These are phyloP conservation scores for Pezicula radicicola DNA, from an alignment of 2,329 filamentous ascomycete genomes.

Conservation along the genomic window DNA sequence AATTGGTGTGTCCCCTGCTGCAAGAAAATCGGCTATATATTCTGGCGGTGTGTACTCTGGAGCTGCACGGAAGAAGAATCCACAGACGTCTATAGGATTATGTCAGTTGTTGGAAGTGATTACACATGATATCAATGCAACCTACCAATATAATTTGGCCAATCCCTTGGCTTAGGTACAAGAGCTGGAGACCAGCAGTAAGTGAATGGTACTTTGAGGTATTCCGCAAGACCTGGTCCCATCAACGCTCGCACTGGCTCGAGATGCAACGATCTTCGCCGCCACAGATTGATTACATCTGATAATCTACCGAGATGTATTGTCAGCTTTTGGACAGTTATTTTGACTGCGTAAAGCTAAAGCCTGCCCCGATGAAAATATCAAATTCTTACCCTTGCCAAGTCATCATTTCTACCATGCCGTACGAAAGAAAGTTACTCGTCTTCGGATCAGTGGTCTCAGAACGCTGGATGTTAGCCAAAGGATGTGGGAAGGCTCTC, in stretches of 20 bases:
- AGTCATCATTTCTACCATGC: conserved; percentile 76
- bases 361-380: background rate
- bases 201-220: conserved; percentile 10
- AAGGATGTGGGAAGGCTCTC: conserved; percentile 68
- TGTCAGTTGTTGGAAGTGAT: background rate
- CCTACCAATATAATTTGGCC: conserved; percentile 11
- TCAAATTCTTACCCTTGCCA: conserved; percentile 59
- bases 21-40: conserved; percentile 13
- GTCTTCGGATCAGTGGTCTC: conserved; percentile 68
- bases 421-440: conserved; percentile 75
- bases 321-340: too few relatives aligned
- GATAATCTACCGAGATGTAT: background rate
- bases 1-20: conserved; percentile 13
- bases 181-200: conserved; percentile 15
- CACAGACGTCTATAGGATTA: conserved; percentile 50
- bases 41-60: conserved; percentile 39
- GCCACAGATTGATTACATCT: conserved; percentile 40
- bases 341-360: too few relatives aligned
- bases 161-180: conserved; percentile 14
- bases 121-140: too few relatives aligned
- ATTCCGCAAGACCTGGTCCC: conserved; percentile 24
- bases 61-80: conserved; percentile 71
- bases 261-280: conserved; percentile 33
- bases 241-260: conserved; percentile 33
- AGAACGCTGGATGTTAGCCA: conserved; percentile 65